phyloP scores from a whole-genome alignment of 305 asterid genomes.

The Vinca major region DNA sequence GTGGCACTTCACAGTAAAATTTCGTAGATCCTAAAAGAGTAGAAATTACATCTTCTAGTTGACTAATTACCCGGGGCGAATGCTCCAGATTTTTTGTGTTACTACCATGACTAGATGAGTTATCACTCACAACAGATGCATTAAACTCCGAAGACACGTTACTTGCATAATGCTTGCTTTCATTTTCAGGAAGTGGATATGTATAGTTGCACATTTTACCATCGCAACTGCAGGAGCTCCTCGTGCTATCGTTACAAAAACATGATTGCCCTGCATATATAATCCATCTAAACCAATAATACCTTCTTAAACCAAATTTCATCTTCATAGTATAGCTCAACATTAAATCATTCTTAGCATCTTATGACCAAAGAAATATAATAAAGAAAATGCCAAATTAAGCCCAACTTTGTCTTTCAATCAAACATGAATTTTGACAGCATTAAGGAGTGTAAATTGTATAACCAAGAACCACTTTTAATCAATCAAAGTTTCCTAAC shows the following conservation, averaged over 20 bases:
- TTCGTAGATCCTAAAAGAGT: slow-evolving; percentile 41
- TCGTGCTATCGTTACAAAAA: slow-evolving; percentile 30
- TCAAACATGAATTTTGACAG: too few relatives aligned
- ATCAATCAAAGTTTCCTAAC: too few relatives aligned
- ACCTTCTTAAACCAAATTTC: neutral
- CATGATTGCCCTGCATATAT: slow-evolving; percentile 48
- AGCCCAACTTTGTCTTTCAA: too few relatives aligned
- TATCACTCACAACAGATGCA: slow-evolving; percentile 16
- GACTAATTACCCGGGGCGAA: slow-evolving; percentile 33
- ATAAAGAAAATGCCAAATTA: too few relatives aligned
- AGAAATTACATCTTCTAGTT: slow-evolving; percentile 43
- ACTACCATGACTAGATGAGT: slow-evolving; percentile 18
- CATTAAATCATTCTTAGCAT: neutral
- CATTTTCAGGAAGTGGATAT: slow-evolving; percentile 29
- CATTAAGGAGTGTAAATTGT: neutral
- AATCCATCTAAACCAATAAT: slow-evolving; percentile 13
- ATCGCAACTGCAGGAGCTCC: slow-evolving; percentile 24
- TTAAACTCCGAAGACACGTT: slow-evolving; percentile 28
- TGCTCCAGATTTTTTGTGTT: slow-evolving; percentile 21
- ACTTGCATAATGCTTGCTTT: slow-evolving; percentile 22
- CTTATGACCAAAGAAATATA: neutral
- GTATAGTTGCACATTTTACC: slow-evolving; percentile 23
- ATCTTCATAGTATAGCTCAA: neutral
- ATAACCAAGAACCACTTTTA: neutral
- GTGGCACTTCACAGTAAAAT: slow-evolving; percentile 33